Conservation (phyloP, 2,329 filamentous ascomycete genomes). For the Fusarium avenaceum region DNA sequence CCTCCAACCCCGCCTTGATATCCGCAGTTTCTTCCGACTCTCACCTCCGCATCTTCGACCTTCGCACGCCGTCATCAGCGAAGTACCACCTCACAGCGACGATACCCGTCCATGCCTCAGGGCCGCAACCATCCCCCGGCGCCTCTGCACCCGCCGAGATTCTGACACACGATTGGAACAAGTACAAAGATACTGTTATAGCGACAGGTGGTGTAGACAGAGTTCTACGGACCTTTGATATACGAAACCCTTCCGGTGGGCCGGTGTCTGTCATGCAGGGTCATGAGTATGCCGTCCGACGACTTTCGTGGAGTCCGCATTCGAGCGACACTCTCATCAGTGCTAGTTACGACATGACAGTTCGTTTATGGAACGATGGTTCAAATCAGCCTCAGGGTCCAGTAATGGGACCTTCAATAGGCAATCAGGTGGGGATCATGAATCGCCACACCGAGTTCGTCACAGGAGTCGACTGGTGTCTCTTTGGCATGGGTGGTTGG, state of each 20-base stretch:
- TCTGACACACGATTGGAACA: slow-evolving; percentile 99
- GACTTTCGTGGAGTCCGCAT: slow-evolving; percentile 93
- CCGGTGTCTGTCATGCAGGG: slow-evolving; percentile 82
- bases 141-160: slow-evolving; percentile 79
- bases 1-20: slow-evolving; percentile 86
- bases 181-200: slow-evolving; percentile 87
- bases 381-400: slow-evolving; percentile 58
- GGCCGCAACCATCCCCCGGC: slow-evolving; percentile 57
- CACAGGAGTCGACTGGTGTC: slow-evolving; percentile 96
- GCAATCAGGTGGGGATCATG: slow-evolving; percentile 86
- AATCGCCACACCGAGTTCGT: slow-evolving; percentile 95
- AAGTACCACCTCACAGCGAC: slow-evolving; percentile 88
- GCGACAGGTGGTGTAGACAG: slow-evolving; percentile 92
- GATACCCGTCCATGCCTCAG: slow-evolving; percentile 84
- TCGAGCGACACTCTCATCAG: slow-evolving; percentile 88
- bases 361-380: slow-evolving; percentile 90
- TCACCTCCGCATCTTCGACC: slow-evolving; percentile 89
- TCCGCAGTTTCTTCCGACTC: slow-evolving; percentile 92
- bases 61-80: slow-evolving; percentile 86
- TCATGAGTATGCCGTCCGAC: slow-evolving; percentile 91
- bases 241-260: slow-evolving; percentile 79
- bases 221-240: slow-evolving; percentile 89
- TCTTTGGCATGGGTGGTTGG: slow-evolving; percentile 97
- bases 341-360: slow-evolving; percentile 98
- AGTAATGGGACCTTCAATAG: slow-evolving; percentile 61